Evolutionary conservation across 2,329 filamentous ascomycete species (phyloP).

Genomic region (Colletotrichum horii): DNA sequence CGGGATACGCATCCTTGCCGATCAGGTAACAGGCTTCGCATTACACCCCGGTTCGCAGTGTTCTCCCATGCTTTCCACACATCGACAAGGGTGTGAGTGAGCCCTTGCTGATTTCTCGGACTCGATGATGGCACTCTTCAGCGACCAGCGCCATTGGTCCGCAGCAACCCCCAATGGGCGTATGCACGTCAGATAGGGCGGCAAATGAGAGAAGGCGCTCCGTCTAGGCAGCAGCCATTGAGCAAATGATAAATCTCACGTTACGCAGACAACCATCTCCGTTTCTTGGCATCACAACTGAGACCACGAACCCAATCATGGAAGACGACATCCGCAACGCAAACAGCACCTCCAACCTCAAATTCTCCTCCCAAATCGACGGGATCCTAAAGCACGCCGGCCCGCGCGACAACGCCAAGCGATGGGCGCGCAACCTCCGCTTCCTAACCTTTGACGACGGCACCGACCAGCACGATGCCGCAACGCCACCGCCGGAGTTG

Average conservation of each 20-base stretch:
- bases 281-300: background rate
- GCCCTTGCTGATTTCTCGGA: accelerated
- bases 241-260: background rate
- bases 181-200: background rate
- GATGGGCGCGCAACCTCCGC: background rate
- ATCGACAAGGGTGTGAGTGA: background rate
- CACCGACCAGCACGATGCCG: background rate
- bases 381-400: background rate
- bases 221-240: background rate
- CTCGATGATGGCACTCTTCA: background rate
- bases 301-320: background rate
- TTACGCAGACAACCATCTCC: background rate
- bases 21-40: background rate
- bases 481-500: background rate
- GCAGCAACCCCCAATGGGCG: background rate
- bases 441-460: background rate
- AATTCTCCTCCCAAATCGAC: background rate
- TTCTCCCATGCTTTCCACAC: background rate
- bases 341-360: background rate
- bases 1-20: accelerated
- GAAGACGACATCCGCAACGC: background rate
- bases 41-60: background rate
- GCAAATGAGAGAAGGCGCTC: background rate
- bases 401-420: background rate
- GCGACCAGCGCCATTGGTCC: background rate